These are phyloP conservation scores for Malus asiatica DNA, from an alignment of 306 rosid genomes.

Conservation along the genomic window DNA sequence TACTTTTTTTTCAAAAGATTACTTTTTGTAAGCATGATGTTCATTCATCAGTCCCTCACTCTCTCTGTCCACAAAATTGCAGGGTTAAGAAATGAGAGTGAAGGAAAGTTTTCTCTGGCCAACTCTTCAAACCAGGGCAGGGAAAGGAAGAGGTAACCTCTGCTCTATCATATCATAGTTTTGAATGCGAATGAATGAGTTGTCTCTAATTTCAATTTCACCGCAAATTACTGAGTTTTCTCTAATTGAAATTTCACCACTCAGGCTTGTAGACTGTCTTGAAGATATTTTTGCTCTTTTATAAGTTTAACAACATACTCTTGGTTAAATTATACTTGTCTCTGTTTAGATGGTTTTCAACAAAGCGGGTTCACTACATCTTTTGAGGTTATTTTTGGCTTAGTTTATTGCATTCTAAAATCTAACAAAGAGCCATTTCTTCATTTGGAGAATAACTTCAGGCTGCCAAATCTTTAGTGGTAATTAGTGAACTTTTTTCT, in stretches of 20 bases:
- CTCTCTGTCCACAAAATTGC: constrained; percentile 2
- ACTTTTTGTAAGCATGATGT: background rate
- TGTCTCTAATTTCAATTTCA: background rate
- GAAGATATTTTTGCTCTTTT: background rate
- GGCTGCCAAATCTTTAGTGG: background rate
- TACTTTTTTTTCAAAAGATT: background rate
- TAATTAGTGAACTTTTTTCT: background rate
- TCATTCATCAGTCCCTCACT: background rate
- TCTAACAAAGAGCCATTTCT: background rate
- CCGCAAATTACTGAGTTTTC: constrained; percentile 1
- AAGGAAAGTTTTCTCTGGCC: constrained; percentile 19
- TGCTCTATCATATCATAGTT: constrained; percentile 5
- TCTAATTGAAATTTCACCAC: background rate
- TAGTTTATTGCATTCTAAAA: background rate
- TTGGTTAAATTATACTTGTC: background rate
- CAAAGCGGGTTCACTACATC: background rate
- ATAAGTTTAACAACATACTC: background rate
- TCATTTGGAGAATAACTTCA: background rate
- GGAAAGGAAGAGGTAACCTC: constrained; percentile 50
- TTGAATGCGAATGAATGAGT: background rate
- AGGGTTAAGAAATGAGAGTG: constrained; percentile 44
- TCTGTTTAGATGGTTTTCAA: background rate
- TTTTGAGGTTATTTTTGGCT: background rate
- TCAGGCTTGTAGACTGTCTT: background rate
- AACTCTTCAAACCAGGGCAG: constrained; percentile 27